These are phyloP conservation scores for Alternaria triticimaculans DNA, from an alignment of 2,329 filamentous ascomycete species.

Conservation along the genomic window DNA sequence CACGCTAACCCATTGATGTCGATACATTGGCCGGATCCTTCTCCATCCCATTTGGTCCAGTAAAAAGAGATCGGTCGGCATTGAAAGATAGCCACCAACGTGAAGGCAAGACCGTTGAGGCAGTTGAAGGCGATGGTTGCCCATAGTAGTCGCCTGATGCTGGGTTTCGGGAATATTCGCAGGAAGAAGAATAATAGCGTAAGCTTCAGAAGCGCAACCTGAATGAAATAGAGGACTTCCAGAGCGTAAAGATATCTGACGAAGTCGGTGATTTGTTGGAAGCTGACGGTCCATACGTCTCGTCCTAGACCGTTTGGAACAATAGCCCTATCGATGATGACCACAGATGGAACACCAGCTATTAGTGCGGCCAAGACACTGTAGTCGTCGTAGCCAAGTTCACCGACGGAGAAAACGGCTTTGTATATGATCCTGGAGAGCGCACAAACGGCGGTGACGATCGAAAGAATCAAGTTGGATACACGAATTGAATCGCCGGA, in stretches of 20 bases:
- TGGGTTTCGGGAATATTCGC: conserved; percentile 37
- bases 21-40: conserved; percentile 41
- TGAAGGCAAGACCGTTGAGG: conserved; percentile 30
- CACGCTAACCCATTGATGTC: conserved; percentile 44
- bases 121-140: conserved; percentile 33
- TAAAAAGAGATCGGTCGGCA: conserved; percentile 43
- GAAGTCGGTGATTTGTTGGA: conserved; percentile 54
- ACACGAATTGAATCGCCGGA: conserved; percentile 40
- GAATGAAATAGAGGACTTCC: conserved; percentile 44
- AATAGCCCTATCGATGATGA: conserved; percentile 31
- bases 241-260: conserved; percentile 41
- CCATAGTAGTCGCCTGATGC: conserved; percentile 19
- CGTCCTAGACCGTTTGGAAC: conserved; percentile 54
- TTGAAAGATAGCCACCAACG: conserved; percentile 35
- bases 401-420: conserved; percentile 39
- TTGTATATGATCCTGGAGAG: conserved; percentile 49
- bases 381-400: conserved; percentile 51
- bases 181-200: conserved; percentile 39
- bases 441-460: conserved; percentile 45
- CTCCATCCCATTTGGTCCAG: conserved; percentile 41
- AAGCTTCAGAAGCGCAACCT: conserved; percentile 36
- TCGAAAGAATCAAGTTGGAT: conserved; percentile 43
- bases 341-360: conserved; percentile 31
- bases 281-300: conserved; percentile 60
- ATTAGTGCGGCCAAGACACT: conserved; percentile 30